Evolutionary conservation across 768 basidiomycete genomes (phyloP).

Genomic region (Dentipellis fragilis): DNA sequence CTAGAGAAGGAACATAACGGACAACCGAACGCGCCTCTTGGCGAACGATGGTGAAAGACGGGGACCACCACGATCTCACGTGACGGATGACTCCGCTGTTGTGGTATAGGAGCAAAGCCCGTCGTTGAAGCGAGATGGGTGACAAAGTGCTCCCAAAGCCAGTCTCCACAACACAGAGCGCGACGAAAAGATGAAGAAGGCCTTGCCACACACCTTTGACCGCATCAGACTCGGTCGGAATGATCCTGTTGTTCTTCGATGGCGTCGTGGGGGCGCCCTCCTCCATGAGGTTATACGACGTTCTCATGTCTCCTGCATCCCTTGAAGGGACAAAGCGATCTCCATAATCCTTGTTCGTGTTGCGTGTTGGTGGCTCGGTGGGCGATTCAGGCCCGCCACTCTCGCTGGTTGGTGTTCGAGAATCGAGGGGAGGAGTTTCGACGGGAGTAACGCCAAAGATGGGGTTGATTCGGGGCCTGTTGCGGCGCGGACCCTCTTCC

Average conservation of each 20-base stretch:
- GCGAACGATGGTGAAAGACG: too few species aligned
- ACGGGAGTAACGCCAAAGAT: slow-evolving; percentile 41
- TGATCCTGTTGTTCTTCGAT: slow-evolving; percentile 29
- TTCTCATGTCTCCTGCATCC: slow-evolving; percentile 49
- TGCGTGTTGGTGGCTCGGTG: slow-evolving; percentile 12
- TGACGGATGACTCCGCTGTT: too few species aligned
- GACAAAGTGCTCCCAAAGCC: not conserved
- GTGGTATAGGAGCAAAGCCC: too few species aligned
- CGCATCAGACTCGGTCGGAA: slow-evolving; percentile 34
- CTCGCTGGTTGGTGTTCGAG: slow-evolving; percentile 42
- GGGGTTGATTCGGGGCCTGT: slow-evolving; percentile 40
- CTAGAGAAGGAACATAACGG: too few species aligned
- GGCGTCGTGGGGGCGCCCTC: slow-evolving; percentile 29
- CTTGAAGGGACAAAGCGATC: slow-evolving; percentile 59
- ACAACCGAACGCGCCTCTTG: too few species aligned
- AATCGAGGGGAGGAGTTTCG: slow-evolving; percentile 48
- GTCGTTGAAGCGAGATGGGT: not conserved
- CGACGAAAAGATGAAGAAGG: not conserved
- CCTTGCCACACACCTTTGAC: slow-evolving; percentile 25
- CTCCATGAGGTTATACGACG: slow-evolving; percentile 51
- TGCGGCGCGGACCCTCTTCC: slow-evolving; percentile 42
- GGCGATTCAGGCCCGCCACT: slow-evolving; percentile 38
- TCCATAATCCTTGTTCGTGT: slow-evolving; percentile 25
- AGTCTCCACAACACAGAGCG: not conserved
- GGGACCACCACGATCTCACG: too few species aligned